A percentile compares a stretch with the other conserved stretches of the same genome.
phyloP scores from a whole-genome alignment of 371 early-diverging fungal species.

The Mucor ambiguus region DNA sequence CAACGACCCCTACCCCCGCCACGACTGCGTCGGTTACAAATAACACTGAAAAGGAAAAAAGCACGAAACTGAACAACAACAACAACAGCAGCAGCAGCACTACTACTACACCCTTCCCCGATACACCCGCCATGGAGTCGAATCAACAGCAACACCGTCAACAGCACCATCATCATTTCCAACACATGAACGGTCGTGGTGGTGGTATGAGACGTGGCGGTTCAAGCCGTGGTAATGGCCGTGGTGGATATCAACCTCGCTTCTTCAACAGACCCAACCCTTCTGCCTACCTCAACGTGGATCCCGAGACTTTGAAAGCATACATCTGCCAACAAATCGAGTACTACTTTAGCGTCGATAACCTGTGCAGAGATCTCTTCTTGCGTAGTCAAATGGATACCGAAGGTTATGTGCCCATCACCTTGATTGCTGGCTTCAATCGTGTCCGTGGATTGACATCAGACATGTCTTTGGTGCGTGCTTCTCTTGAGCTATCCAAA shows the following conservation, averaged over 20 bases:
- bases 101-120: not conserved
- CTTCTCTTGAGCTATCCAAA: constrained; percentile 52
- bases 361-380: constrained; percentile 87
- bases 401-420: constrained; percentile 73
- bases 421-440: constrained; percentile 78
- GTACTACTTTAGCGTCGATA: constrained; percentile 92
- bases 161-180: constrained; percentile 6
- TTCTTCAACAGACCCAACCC: constrained; percentile 23
- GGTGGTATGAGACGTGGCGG: constrained; percentile 24
- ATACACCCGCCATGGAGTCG: constrained; percentile 5
- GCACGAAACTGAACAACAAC: not conserved
- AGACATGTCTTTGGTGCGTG: constrained; percentile 58
- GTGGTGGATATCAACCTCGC: constrained; percentile 11
- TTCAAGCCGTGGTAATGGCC: constrained; percentile 21
- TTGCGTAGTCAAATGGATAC: constrained; percentile 85
- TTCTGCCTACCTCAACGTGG: constrained; percentile 31
- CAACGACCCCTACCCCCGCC: not conserved
- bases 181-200: constrained; percentile 27
- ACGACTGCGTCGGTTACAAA: not conserved
- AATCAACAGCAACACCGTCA: constrained; percentile 6
- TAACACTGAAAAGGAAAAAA: not conserved
- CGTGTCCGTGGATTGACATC: constrained; percentile 72
- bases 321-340: constrained; percentile 63
- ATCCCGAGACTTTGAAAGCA: constrained; percentile 46
- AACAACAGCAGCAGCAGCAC: not conserved